Conservation (phyloP, 1,139 yeast genomes). For the Yamadazyma sp. region DNA sequence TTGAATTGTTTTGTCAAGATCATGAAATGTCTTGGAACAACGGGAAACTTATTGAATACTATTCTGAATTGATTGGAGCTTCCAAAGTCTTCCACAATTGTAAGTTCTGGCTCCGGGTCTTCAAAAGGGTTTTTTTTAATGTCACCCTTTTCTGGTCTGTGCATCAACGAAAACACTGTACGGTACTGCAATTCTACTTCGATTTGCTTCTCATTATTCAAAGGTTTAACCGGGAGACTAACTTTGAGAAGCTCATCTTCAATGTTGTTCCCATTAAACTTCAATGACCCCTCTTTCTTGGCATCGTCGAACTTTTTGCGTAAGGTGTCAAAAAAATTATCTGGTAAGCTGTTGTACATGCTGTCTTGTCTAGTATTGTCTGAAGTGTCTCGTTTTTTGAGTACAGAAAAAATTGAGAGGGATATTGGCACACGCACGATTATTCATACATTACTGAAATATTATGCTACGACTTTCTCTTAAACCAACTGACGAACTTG, state of each 20-base stretch:
- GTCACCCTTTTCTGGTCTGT: slow-evolving; percentile 55
- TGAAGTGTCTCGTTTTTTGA: too few species aligned
- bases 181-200: slow-evolving; percentile 31
- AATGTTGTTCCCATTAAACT: slow-evolving; percentile 34
- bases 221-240: slow-evolving; percentile 20
- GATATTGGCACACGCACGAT: background rate
- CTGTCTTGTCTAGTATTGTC: too few species aligned
- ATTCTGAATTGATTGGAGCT: slow-evolving; percentile 53
- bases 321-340: slow-evolving; percentile 24
- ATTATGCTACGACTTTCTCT: slow-evolving; percentile 9
- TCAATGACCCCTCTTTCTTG: slow-evolving; percentile 20
- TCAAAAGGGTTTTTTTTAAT: slow-evolving; percentile 67
- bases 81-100: slow-evolving; percentile 57
- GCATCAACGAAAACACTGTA: slow-evolving; percentile 42
- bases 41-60: slow-evolving; percentile 83
- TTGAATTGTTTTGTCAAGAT: slow-evolving; percentile 72
- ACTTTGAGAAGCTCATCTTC: slow-evolving; percentile 20
- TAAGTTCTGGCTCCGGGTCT: slow-evolving; percentile 74
- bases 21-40: slow-evolving; percentile 75
- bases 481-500: slow-evolving; percentile 18
- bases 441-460: background rate
- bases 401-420: background rate
- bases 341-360: slow-evolving; percentile 27
- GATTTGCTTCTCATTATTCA: slow-evolving; percentile 8
- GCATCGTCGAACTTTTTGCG: slow-evolving; percentile 31